These are phyloP conservation scores for Amylocarpus encephaloides DNA, from an alignment of 2,329 filamentous ascomycete species.

Conservation along the genomic window DNA sequence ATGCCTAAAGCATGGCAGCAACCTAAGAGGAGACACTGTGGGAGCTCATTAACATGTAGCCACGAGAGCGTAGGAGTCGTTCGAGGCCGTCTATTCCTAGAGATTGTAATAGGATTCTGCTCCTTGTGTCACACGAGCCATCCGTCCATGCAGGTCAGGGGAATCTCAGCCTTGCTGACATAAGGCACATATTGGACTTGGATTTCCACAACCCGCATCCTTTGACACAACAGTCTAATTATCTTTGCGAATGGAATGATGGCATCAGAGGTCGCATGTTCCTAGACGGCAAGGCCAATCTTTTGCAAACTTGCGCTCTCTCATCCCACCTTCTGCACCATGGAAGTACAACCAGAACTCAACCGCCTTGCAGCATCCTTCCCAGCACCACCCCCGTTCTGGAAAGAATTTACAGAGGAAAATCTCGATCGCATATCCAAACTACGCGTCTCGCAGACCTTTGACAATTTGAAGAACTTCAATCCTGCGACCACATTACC, in stretches of 20 bases:
- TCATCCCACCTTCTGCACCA: slow-evolving; percentile 29
- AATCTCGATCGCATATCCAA: slow-evolving; percentile 58
- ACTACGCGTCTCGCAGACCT: slow-evolving; percentile 33
- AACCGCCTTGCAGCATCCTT: slow-evolving; percentile 58
- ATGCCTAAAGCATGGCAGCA: slow-evolving; percentile 11
- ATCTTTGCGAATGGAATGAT: too few species aligned
- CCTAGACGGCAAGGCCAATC: neutral
- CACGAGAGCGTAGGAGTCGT: neutral
- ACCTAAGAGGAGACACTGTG: slow-evolving; percentile 7
- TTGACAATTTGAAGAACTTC: neutral
- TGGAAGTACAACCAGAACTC: slow-evolving; percentile 52
- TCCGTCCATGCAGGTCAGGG: neutral
- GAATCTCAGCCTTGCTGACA: neutral
- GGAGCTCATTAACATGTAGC: neutral
- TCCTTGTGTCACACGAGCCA: too few species aligned
- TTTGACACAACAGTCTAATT: neutral
- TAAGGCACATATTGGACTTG: neutral
- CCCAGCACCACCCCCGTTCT: slow-evolving; percentile 84
- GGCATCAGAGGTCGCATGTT: neutral
- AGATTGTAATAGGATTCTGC: too few species aligned
- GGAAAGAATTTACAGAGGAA: slow-evolving; percentile 75
- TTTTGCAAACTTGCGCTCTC: neutral
- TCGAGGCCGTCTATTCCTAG: neutral
- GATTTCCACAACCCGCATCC: neutral
- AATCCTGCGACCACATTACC: slow-evolving; percentile 26